These are phyloP conservation scores for Fulvia fulva DNA, from an alignment of 2,329 filamentous ascomycete species.

Conservation along the genomic window DNA sequence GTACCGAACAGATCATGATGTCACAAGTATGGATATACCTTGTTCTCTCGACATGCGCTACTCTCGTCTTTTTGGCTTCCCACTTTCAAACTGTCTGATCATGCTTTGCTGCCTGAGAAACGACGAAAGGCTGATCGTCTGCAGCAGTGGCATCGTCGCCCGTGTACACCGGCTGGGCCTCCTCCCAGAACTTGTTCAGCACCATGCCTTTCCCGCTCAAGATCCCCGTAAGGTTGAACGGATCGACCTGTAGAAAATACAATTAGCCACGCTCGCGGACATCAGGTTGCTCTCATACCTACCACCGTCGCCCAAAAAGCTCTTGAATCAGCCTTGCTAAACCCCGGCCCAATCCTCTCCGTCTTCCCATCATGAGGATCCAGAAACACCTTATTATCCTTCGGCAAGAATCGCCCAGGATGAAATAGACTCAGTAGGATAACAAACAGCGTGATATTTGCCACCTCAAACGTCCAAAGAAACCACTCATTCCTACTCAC, in stretches of 20 bases:
- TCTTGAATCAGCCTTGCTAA: constrained; percentile 25
- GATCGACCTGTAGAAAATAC: constrained; percentile 19
- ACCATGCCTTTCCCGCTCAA: constrained; percentile 23
- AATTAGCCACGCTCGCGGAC: too few relatives aligned
- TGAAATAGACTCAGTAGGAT: constrained; percentile 51
- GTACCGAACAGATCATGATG: neutral
- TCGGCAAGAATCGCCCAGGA: constrained; percentile 48
- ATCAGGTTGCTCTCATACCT: too few relatives aligned
- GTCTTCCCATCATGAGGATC: constrained; percentile 48
- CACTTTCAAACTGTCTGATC: neutral
- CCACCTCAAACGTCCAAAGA: constrained; percentile 53
- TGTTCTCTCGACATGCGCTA: too few relatives aligned
- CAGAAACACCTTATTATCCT: constrained; percentile 49
- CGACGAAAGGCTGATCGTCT: neutral
- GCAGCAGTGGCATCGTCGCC: neutral
- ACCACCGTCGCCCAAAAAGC: constrained; percentile 24
- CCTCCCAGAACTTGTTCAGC: constrained; percentile 27
- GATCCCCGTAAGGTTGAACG: constrained; percentile 28
- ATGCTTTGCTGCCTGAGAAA: neutral
- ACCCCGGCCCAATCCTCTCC: constrained; percentile 37
- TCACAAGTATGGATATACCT: neutral
- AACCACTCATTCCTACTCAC: constrained; percentile 47
- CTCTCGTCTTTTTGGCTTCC: too few relatives aligned
- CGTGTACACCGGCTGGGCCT: constrained; percentile 19
- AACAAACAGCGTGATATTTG: constrained; percentile 51